Conservation (phyloP, 257 asterid genomes). For the Paulownia fortunei region DNA sequence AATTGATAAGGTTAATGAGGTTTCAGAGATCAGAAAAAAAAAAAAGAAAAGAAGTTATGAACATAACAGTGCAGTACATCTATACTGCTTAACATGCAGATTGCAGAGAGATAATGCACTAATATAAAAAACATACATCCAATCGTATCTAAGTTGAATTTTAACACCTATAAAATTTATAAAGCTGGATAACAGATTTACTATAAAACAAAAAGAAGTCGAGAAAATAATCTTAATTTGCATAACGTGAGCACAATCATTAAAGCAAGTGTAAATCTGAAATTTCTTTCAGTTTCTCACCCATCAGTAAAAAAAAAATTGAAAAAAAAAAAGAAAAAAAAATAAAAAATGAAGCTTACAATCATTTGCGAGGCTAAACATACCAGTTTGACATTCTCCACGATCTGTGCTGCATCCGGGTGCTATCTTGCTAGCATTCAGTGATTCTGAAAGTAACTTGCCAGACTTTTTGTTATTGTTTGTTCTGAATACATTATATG, state of each 20-base stretch:
- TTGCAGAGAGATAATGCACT: background rate
- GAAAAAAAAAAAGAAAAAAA: background rate
- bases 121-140: background rate
- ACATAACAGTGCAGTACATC: background rate
- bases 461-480: conserved; percentile 38
- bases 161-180: background rate
- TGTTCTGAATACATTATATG: conserved; percentile 47
- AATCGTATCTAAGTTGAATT: background rate
- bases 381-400: conserved; percentile 49
- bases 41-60: background rate
- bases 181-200: conserved; percentile 10
- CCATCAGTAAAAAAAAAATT: conserved; percentile 2
- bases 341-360: background rate
- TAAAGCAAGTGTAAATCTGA: conserved; percentile 16
- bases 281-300: background rate
- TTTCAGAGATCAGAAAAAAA: background rate
- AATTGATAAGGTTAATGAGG: conserved; percentile 4
- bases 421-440: background rate
- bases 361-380: conserved; percentile 23
- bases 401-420: conserved; percentile 36
- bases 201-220: background rate
- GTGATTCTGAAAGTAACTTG: conserved; percentile 35
- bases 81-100: background rate
- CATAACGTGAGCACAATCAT: conserved; percentile 5
- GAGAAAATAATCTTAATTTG: conserved; percentile 7